Percentiles rank a stretch among this genome's conserved stretches.
Evolutionary conservation across 176 grass and related monocot genomes (phyloP).

Genomic region (Hordeum marinum): DNA sequence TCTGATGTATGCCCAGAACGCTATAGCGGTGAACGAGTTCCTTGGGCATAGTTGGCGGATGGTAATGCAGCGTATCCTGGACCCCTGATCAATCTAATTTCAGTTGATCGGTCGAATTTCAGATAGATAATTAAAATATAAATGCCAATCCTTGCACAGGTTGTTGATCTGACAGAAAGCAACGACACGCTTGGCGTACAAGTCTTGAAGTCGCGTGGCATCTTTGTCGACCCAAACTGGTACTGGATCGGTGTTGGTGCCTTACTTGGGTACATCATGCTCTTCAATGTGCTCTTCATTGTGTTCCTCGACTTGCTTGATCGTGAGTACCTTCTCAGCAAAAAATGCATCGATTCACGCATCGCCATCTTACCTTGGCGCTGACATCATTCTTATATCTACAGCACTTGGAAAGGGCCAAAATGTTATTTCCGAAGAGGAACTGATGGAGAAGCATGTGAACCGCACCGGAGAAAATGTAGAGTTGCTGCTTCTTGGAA

Average conservation of each 20-base stretch:
- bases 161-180: constrained; percentile 35
- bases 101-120: background rate
- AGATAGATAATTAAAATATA: constrained; percentile 4
- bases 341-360: constrained; percentile 10
- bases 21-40: constrained; percentile 85
- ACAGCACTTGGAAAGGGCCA: constrained; percentile 78
- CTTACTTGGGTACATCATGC: constrained; percentile 77
- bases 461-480: constrained; percentile 74
- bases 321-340: constrained; percentile 54
- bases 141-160: constrained; percentile 22
- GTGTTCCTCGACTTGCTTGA: constrained; percentile 85
- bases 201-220: constrained; percentile 54
- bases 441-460: constrained; percentile 64
- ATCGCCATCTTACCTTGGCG: background rate
- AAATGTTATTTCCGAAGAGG: constrained; percentile 81
- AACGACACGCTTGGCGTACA: constrained; percentile 55
- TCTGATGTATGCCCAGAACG: constrained; percentile 96
- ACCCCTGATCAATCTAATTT: background rate
- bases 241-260: constrained; percentile 92
- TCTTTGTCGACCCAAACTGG: constrained; percentile 89
- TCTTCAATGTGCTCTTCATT: constrained; percentile 92
- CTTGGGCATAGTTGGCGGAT: constrained; percentile 75
- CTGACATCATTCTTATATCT: constrained; percentile 28
- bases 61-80: constrained; percentile 35
- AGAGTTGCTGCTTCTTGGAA: constrained; percentile 32